Conservation (phyloP, 345 rosid genomes). For the Erysimum cheiranthoides region DNA sequence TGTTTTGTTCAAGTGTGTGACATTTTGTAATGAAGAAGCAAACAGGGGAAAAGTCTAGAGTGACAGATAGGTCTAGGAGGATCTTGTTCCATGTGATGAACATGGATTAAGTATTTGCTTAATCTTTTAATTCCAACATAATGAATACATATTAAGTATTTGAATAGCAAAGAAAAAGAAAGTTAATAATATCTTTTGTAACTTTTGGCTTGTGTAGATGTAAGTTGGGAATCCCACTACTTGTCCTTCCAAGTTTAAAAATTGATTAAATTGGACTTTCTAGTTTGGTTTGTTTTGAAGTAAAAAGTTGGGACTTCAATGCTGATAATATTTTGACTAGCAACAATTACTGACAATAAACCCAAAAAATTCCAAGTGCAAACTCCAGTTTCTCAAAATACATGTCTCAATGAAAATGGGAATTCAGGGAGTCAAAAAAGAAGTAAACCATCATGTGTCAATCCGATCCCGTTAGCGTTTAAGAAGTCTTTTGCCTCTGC, state of each 20-base stretch:
- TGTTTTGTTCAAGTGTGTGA: slow-evolving; percentile 27
- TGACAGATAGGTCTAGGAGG: slow-evolving; percentile 42
- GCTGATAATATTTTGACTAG: too few species aligned
- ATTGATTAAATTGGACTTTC: too few species aligned
- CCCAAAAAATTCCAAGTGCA: neutral
- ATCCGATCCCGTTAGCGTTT: neutral
- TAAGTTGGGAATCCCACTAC: too few species aligned
- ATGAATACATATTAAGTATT: too few species aligned
- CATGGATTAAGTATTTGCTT: slow-evolving; percentile 39
- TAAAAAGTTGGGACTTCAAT: too few species aligned
- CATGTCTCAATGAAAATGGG: neutral
- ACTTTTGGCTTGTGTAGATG: too few species aligned
- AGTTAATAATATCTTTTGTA: too few species aligned
- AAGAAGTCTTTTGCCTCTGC: neutral
- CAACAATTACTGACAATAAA: too few species aligned
- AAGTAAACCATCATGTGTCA: neutral
- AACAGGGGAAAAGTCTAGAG: slow-evolving; percentile 34
- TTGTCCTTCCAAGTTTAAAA: too few species aligned
- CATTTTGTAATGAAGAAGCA: slow-evolving; percentile 34
- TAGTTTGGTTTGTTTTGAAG: too few species aligned
- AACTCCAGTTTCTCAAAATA: neutral
- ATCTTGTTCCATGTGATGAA: slow-evolving; percentile 44
- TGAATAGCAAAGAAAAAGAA: too few species aligned
- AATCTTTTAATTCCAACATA: slow-evolving; percentile 2
- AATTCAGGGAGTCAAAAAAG: neutral